Percentiles rank a stretch among this genome's conserved stretches.
Conservation (phyloP, 176 grass and related monocot genomes). For the Bromus sterilis region DNA sequence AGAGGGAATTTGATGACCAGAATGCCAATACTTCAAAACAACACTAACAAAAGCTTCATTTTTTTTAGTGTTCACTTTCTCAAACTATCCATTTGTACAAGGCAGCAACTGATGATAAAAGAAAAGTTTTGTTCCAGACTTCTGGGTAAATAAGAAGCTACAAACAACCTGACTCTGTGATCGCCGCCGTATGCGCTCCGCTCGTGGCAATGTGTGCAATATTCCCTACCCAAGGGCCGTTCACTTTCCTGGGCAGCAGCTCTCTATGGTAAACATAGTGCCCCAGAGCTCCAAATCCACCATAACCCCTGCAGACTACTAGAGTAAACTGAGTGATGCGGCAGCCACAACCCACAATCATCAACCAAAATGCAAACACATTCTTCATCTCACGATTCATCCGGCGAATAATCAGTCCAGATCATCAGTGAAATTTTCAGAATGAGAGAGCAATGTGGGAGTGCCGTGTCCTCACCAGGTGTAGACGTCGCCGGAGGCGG, state of each 20-base stretch:
- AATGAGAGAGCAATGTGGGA: conserved; percentile 21
- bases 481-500: conserved; percentile 59
- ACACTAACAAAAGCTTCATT: neutral
- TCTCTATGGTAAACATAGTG: conserved; percentile 91
- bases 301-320: conserved; percentile 97
- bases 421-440: neutral
- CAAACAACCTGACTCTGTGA: conserved; percentile 51
- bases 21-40: neutral
- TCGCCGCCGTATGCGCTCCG: conserved; percentile 79
- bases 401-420: neutral
- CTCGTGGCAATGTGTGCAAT: conserved; percentile 82
- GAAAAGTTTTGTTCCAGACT: neutral
- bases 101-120: neutral
- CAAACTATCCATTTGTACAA: neutral
- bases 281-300: conserved; percentile 96
- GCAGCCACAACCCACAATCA: conserved; percentile 11
- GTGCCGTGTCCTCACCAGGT: conserved; percentile 64
- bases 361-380: conserved; percentile 13
- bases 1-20: neutral
- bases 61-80: neutral
- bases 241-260: conserved; percentile 61
- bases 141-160: neutral
- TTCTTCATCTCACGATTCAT: neutral
- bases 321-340: conserved; percentile 61
- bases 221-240: conserved; percentile 65